These are phyloP conservation scores for Metschnikowia anglica DNA, from an alignment of 805 yeast genomes.

Conservation along the genomic window DNA sequence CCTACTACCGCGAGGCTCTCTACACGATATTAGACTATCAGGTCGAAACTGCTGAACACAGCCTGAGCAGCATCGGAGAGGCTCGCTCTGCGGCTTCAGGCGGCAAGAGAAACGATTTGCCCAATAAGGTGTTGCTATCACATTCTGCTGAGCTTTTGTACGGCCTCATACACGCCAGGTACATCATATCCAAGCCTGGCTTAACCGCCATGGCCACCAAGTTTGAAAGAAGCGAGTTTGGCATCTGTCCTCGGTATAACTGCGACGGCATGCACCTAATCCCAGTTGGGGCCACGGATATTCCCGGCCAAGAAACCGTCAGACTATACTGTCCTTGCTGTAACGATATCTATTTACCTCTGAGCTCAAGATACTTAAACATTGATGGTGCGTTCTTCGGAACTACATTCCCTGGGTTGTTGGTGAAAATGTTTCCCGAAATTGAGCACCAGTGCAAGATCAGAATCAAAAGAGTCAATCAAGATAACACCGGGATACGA, in stretches of 20 bases:
- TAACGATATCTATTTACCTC: conserved; percentile 85
- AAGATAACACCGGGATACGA: conserved; percentile 63
- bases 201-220: conserved; percentile 90
- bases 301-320: conserved; percentile 89
- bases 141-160: conserved; percentile 90
- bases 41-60: conserved; percentile 43
- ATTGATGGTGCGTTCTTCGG: conserved; percentile 98
- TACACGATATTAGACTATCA: conserved; percentile 89
- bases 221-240: conserved; percentile 85
- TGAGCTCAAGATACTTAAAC: conserved; percentile 79
- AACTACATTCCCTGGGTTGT: conserved; percentile 90
- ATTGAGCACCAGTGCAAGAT: conserved; percentile 71
- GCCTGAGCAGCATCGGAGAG: conserved; percentile 2
- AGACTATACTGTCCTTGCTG: conserved; percentile 93
- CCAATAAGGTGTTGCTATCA: conserved; percentile 73
- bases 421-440: conserved; percentile 89
- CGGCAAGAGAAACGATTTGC: conserved; percentile 53
- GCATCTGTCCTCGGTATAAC: conserved; percentile 83
- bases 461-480: conserved; percentile 47
- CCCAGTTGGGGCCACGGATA: conserved; percentile 89
- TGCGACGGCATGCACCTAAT: conserved; percentile 89
- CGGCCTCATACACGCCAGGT: conserved; percentile 93
- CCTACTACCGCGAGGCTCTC: conserved; percentile 86
- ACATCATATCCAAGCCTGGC: conserved; percentile 85
- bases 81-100: too few relatives aligned